phyloP scores from a whole-genome alignment of 139 green algal species.

The Chlamydomonas asymmetrica region DNA sequence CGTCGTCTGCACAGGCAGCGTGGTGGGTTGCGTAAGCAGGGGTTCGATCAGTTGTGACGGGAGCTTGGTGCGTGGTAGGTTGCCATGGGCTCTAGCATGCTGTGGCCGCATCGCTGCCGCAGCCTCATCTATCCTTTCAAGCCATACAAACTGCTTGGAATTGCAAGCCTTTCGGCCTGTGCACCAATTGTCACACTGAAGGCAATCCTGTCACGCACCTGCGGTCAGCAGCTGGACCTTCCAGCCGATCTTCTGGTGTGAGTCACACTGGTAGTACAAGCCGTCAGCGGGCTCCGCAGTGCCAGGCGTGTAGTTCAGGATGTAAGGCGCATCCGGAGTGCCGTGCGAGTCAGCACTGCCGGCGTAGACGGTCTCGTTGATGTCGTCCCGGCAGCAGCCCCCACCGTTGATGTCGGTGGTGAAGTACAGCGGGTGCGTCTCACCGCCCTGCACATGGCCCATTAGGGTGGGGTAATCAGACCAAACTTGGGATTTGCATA shows the following conservation, averaged over 20 bases:
- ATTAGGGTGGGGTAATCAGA: no score
- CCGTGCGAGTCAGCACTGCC: neutral
- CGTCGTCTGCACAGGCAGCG: conserved; percentile 6
- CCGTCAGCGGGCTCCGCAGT: neutral
- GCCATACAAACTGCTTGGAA: no score
- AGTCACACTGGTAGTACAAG: conserved; percentile 22
- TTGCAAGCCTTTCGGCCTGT: no score
- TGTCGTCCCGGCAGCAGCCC: neutral
- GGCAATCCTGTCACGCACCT: no score
- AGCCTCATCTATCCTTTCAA: no score
- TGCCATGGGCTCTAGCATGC: no score
- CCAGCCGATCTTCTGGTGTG: conserved; percentile 31
- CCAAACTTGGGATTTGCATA: no score
- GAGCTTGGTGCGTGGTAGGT: no score
- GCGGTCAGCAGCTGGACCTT: neutral
- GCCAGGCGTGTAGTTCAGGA: conserved; percentile 8
- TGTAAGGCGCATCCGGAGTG: neutral
- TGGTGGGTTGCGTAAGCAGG: no score
- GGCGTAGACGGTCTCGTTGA: conserved; percentile 1
- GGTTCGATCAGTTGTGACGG: no score
- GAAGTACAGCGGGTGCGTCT: conserved; percentile 16
- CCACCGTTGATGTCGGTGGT: conserved; percentile 15
- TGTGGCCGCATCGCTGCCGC: no score
- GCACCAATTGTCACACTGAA: no score
- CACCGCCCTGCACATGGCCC: neutral